Base-by-base conservation (phyloP, 2,329 filamentous ascomycete species). In the Monosporascus ibericus region DNA sequence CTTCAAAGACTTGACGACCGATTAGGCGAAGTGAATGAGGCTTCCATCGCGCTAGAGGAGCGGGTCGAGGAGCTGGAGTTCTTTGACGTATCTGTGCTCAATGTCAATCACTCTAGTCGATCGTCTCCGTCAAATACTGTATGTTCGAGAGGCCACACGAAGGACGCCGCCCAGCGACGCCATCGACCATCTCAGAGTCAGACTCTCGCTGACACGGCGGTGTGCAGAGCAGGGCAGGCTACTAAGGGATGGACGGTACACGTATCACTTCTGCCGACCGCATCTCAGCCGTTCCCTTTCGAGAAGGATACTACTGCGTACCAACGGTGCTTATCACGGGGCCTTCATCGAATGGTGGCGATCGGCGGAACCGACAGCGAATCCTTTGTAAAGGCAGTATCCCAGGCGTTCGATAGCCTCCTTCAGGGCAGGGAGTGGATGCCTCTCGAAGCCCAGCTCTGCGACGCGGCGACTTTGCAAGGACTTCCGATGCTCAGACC, bases 261-360 rank as follows among this genome's bases (percentile, higher is more conserved):
- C 59, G 72, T 84, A 37, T 84, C 81, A 2, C 72, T 84, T 14
- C 70, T 84, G 38, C 81, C 81, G 4, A 76, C 74, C 47, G 71
- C 70, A 14, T 73, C 73, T 36, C 75, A 79, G 52, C 76, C 79
- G 5, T 82, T 83, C 57, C 81, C 81, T 0, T 84, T 84, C 61
- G 81, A 84, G 65, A 80, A 81, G 61, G 79, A 83, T 58, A 83
- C 80, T 15, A 77, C 73, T 40, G 80, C 80, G 4, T 84, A 84
- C 65, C 82, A 82, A 61, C 73, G 81, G 44, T 83, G 80, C 44
- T 70, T 84, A 5, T 84, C 81, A 15, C 77, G 81, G 17, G 81
- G 81, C 3, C 72, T 84, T 44, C 81, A 84, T 58, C 78, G 76
- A 53, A 77, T 81, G 67, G 71, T 84, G 18, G 78, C 75, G 8